Conservation (phyloP, 2,329 filamentous ascomycete species). For the Tolypocladium ophioglossoides region DNA sequence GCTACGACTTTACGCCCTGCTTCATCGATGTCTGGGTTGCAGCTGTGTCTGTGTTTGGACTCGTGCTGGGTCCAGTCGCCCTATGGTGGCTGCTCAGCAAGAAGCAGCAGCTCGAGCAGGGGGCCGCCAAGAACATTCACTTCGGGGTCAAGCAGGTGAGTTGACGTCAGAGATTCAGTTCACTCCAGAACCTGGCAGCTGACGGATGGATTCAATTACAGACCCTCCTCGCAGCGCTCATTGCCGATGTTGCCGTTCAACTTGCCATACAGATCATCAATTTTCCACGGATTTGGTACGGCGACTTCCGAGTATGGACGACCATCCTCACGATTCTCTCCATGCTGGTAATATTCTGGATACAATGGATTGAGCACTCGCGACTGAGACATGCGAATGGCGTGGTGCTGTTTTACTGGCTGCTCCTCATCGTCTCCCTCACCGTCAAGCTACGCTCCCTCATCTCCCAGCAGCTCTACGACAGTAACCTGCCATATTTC, state of each 20-base stretch:
- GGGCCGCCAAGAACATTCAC: conserved; percentile 74
- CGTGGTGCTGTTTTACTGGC: conserved; percentile 85
- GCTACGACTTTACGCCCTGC: conserved; percentile 95
- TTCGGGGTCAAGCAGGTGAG: conserved; percentile 85
- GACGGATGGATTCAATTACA: conserved; percentile 10
- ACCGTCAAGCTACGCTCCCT: conserved; percentile 79
- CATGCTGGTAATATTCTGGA: conserved; percentile 60
- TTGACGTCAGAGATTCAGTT: neutral
- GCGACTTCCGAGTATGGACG: conserved; percentile 81
- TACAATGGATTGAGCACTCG: conserved; percentile 82
- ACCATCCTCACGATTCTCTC: conserved; percentile 63
- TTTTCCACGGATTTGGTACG: conserved; percentile 59
- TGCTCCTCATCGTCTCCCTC: conserved; percentile 70
- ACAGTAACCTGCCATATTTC: conserved; percentile 61
- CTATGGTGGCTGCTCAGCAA: conserved; percentile 70
- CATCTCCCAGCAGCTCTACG: conserved; percentile 64
- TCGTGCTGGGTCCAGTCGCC: conserved; percentile 66
- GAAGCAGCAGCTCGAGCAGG: conserved; percentile 43
- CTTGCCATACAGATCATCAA: conserved; percentile 64
- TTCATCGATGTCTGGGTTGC: conserved; percentile 90
- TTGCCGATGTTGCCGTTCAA: conserved; percentile 60
- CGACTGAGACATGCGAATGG: conserved; percentile 77
- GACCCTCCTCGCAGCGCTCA: conserved; percentile 54
- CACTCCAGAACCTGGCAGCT: neutral
- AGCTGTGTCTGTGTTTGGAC: conserved; percentile 65